These are phyloP conservation scores for Elongisporangium anandrum DNA, from an alignment of 352 stramenopile species.

Conservation along the genomic window DNA sequence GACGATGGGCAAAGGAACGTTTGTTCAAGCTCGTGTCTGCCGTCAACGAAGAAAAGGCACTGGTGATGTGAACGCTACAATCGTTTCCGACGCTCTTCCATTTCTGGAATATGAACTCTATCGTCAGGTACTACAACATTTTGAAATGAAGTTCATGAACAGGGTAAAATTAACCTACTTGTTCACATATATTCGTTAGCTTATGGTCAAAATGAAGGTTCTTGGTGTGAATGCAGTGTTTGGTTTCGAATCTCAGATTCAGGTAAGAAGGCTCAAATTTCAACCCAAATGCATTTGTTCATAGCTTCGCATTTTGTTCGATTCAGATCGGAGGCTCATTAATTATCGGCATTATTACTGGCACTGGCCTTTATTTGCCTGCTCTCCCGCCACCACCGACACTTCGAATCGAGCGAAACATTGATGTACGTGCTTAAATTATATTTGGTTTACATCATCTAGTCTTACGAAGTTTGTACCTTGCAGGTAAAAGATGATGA, in stretches of 20 bases:
- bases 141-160: conserved; percentile 1
- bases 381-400: conserved; percentile 92
- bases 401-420: conserved; percentile 93
- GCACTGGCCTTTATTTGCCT: conserved; percentile 90
- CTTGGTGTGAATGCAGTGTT: conserved; percentile 97
- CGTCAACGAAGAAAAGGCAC: conserved; percentile 88
- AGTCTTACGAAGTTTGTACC: conserved; percentile 1
- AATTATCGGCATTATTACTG: conserved; percentile 89
- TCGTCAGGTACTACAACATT: conserved; percentile 76
- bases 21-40: conserved; percentile 96
- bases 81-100: conserved; percentile 95
- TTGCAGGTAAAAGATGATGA: conserved; percentile 90
- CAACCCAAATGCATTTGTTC: not conserved
- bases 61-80: conserved; percentile 94
- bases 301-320: not conserved
- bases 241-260: conserved; percentile 89
- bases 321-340: conserved; percentile 78
- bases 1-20: conserved; percentile 89
- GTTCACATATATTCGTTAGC: conserved; percentile 21
- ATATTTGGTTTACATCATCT: conserved; percentile 1
- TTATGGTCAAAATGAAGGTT: conserved; percentile 90
- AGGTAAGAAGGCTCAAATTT: conserved; percentile 29
- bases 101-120: conserved; percentile 98
- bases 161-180: not conserved
- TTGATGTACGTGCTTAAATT: conserved; percentile 60